Base-by-base conservation (phyloP, 2,329 filamentous ascomycete species). In the Talaromyces amestolkiae region DNA sequence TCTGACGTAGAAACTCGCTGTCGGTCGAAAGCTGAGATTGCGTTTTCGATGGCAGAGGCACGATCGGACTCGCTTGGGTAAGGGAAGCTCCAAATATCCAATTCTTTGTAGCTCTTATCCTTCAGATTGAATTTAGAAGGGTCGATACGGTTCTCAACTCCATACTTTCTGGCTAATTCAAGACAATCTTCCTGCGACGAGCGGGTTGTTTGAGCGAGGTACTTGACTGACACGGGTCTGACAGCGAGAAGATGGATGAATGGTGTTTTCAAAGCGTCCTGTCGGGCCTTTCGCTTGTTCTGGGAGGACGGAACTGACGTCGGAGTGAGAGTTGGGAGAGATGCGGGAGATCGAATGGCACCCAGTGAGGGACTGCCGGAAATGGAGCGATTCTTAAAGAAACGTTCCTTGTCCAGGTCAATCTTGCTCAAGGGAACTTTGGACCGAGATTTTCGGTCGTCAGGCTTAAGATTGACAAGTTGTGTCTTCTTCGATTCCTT, bases 21-120 rank as follows among this genome's bases (percentile, higher is more conserved):
- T 62, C 87, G 82, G 74, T 89, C 87, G 73, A 86, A 89, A 51
- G 87, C 86, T 62, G 83, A 84, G 70, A 89, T 84, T 63, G 87
- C 86, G 75, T 85, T 85, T 68, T 88, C 84, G 70, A 89, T 85
- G 33, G 86, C 87, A 62, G 82, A 78, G 67, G 87, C 80, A 19
- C 87, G 81, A 65, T 88, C 84, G 56, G 85, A 81, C 56, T 82
- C 72, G 43, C 77, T 81, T 33, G 80, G 81, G 73, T 88, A 89
- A 13, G 80, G 81, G 71, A 89, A 89, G 8, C 81, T 83, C 81
- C 83, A 89, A 10, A 87, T 81, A 70, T 88, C 85, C 67, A 89
- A 77, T 61, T 89, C 86, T 70, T 85, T 86, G 73, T 84, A 89
- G 17, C 79, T 76, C 71, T 85, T 86, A 74, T 88, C 86, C 39